These are phyloP conservation scores for Marchantia paleacea DNA, from an alignment of 225 moss, liverwort and hornwort species.

Conservation along the genomic window DNA sequence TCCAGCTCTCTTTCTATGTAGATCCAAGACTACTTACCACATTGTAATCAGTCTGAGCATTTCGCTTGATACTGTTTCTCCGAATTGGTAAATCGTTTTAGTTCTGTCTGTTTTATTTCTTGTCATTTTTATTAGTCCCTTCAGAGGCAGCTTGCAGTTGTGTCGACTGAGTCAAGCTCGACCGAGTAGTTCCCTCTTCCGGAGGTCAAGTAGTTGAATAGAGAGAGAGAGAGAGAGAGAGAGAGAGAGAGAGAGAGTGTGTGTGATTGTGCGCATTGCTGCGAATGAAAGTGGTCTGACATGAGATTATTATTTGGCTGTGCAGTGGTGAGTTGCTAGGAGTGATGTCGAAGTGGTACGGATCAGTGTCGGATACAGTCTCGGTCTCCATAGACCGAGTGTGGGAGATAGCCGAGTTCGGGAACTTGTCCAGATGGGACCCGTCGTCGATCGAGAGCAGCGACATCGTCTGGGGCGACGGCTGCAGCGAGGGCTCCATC, in stretches of 20 bases:
- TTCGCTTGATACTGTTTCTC: no score
- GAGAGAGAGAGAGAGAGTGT: no score
- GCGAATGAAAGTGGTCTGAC: neutral
- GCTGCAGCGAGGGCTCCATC: slow-evolving; percentile 29
- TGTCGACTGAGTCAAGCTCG: no score
- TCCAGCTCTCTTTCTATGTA: no score
- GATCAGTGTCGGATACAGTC: slow-evolving; percentile 24
- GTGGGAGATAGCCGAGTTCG: slow-evolving; percentile 32
- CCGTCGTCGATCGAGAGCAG: slow-evolving; percentile 17
- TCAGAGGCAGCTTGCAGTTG: no score
- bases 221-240: no score
- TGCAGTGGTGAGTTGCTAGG: neutral
- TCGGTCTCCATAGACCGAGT: slow-evolving; percentile 23
- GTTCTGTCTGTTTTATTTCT: no score
- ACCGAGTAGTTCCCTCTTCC: no score
- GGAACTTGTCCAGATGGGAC: slow-evolving; percentile 31
- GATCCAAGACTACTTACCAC: no score
- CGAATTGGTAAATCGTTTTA: no score
- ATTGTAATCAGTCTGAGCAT: no score
- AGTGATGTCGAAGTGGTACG: slow-evolving; percentile 34
- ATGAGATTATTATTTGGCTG: neutral
- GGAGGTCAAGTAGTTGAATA: neutral
- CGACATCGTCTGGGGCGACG: slow-evolving; percentile 22
- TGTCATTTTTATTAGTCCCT: no score
- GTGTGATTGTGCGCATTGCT: neutral